A percentile compares a stretch with the other conserved stretches of the same genome.
Conservation (phyloP, 306 rosid genomes). For the Prinsepia uniflora region DNA sequence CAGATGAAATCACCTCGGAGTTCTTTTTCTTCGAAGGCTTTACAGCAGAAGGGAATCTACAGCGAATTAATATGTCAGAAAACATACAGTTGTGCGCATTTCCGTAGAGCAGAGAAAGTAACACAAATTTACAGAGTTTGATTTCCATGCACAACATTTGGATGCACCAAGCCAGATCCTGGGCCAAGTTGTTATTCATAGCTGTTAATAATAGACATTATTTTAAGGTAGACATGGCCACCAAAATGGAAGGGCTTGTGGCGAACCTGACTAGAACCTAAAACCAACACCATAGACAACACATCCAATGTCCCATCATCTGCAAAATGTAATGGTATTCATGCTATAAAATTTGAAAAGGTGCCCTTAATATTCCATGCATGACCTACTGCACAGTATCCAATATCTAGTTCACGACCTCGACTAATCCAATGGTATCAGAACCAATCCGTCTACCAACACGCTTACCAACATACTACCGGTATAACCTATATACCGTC, state of each 20-base stretch:
- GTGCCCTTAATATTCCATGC: background rate
- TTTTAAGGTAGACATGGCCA: background rate
- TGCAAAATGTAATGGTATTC: background rate
- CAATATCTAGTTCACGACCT: no score
- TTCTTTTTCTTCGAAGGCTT: slow-evolving; percentile 52
- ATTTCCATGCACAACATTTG: background rate
- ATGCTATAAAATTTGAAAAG: background rate
- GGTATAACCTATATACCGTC: no score
- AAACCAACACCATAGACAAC: background rate
- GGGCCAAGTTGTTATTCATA: background rate
- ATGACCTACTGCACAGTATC: no score
- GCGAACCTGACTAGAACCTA: background rate
- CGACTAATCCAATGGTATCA: no score
- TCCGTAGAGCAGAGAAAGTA: slow-evolving; percentile 12
- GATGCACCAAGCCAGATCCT: background rate
- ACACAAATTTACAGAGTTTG: background rate
- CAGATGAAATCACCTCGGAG: slow-evolving; percentile 48
- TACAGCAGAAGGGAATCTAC: slow-evolving; percentile 62
- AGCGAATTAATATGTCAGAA: slow-evolving; percentile 17
- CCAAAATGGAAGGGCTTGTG: background rate
- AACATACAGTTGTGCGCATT: slow-evolving; percentile 13
- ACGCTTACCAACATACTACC: no score
- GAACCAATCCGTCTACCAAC: no score
- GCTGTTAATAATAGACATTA: background rate
- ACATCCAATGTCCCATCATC: background rate